Evolutionary conservation across 306 rosid species (phyloP).

Genomic region (Begonia loranthoides): DNA sequence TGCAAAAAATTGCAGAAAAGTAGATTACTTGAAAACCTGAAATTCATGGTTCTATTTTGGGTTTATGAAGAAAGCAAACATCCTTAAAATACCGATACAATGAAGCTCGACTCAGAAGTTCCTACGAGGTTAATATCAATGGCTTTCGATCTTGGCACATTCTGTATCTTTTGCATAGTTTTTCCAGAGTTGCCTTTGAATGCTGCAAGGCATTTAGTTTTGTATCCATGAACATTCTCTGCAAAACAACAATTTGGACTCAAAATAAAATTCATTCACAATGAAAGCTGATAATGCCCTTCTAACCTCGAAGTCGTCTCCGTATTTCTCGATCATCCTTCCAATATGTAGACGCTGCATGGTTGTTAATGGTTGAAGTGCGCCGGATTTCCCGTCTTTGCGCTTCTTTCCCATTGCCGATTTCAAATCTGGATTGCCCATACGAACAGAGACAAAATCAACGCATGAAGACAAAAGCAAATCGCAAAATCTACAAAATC

Average conservation of each 20-base stretch:
- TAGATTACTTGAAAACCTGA: too few species aligned
- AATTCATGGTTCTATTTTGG: too few species aligned
- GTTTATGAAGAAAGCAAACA: too few species aligned
- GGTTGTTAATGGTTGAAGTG: slow-evolving; percentile 55
- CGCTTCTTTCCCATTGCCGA: slow-evolving; percentile 70
- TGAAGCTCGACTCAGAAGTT: not conserved
- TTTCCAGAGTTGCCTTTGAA: slow-evolving; percentile 65
- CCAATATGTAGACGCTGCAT: slow-evolving; percentile 58
- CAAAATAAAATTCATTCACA: not conserved
- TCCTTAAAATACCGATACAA: too few species aligned
- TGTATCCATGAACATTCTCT: slow-evolving; percentile 80
- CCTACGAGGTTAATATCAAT: slow-evolving; percentile 27
- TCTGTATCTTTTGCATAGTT: slow-evolving; percentile 52
- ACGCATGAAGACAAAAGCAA: not conserved
- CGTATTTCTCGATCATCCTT: slow-evolving; percentile 52
- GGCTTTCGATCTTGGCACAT: slow-evolving; percentile 33
- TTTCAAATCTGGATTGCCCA: slow-evolving; percentile 49
- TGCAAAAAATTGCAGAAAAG: too few species aligned
- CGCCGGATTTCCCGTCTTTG: slow-evolving; percentile 60
- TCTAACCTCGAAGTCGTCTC: slow-evolving; percentile 52
- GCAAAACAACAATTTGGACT: slow-evolving; percentile 10
- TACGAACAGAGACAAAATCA: slow-evolving; percentile 5
- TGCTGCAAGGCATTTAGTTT: slow-evolving; percentile 84
- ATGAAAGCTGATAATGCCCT: not conserved
- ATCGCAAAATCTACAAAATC: not conserved